phyloP scores from a whole-genome alignment of 2,329 filamentous ascomycete genomes.

The Fusarium metavorans region DNA sequence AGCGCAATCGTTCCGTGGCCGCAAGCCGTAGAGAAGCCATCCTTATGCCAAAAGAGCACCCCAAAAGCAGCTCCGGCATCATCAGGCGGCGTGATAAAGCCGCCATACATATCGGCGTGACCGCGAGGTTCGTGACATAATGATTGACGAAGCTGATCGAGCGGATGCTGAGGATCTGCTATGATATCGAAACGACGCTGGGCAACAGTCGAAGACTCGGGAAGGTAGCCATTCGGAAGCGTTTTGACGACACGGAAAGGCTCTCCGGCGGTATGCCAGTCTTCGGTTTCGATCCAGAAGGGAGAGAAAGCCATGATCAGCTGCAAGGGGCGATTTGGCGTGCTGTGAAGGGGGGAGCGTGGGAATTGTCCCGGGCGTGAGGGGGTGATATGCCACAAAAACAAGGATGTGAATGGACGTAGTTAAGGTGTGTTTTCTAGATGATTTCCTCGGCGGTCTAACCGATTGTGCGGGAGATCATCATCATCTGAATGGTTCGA shows the following conservation, averaged over 20 bases:
- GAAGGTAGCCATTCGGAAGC: conserved; percentile 12
- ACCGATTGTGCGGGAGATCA: background rate
- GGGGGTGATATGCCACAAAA: background rate
- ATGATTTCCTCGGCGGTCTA: background rate
- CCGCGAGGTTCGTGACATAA: conserved; percentile 33
- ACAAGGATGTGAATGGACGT: background rate
- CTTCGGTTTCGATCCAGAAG: conserved; percentile 41
- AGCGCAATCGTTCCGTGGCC: conserved; percentile 45
- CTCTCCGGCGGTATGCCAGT: conserved; percentile 45
- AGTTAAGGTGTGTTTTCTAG: background rate
- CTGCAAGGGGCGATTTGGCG: too few species aligned
- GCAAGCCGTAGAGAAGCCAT: conserved; percentile 45
- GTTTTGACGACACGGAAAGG: conserved; percentile 40
- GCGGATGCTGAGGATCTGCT: background rate
- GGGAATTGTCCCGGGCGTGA: background rate
- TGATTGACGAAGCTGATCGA: conserved; percentile 26
- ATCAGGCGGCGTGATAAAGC: conserved; percentile 40
- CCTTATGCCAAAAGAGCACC: conserved; percentile 46
- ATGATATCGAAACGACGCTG: conserved; percentile 13
- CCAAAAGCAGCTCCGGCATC: conserved; percentile 39
- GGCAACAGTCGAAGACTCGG: conserved; percentile 5
- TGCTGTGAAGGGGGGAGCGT: background rate
- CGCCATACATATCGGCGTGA: conserved; percentile 43
- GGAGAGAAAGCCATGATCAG: conserved; percentile 1
- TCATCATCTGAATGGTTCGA: background rate